These are phyloP conservation scores for Talaromyces borbonicus DNA, from an alignment of 495 filamentous ascomycete genomes.

Conservation along the genomic window DNA sequence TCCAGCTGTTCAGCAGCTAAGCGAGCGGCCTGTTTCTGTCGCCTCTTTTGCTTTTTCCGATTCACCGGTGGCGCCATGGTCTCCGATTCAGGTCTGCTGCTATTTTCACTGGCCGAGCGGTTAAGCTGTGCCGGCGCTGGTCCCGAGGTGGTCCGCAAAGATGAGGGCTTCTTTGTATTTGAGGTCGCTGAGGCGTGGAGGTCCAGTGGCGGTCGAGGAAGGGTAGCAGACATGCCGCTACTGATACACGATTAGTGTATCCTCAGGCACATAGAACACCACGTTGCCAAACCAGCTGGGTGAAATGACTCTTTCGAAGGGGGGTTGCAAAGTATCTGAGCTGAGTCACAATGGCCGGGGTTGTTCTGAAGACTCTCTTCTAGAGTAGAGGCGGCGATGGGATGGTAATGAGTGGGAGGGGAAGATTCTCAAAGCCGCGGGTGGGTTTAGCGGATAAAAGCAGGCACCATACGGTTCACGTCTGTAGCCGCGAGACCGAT, in stretches of 20 bases:
- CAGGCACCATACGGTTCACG: too few relatives aligned
- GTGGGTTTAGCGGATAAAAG: slow-evolving; percentile 3
- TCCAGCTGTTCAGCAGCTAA: slow-evolving; percentile 46
- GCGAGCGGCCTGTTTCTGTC: slow-evolving; percentile 65
- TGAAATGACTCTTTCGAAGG: too few relatives aligned
- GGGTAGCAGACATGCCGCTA: slow-evolving; percentile 6
- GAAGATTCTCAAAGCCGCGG: slow-evolving; percentile 16
- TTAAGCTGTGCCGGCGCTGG: background rate
- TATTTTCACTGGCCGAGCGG: slow-evolving; percentile 3
- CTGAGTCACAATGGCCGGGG: too few relatives aligned
- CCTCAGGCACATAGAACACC: background rate
- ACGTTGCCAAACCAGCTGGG: too few relatives aligned
- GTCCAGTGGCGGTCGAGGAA: slow-evolving; percentile 2
- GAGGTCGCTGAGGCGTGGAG: background rate
- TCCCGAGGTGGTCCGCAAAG: background rate
- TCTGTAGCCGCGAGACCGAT: too few relatives aligned
- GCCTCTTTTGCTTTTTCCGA: slow-evolving; percentile 85
- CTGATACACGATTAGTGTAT: background rate
- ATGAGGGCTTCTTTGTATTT: background rate
- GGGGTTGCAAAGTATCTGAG: too few relatives aligned
- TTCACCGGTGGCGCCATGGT: slow-evolving; percentile 50
- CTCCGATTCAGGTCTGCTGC: slow-evolving; percentile 11
- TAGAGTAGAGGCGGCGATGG: too few relatives aligned
- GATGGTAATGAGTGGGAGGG: slow-evolving; percentile 9
- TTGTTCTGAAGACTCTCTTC: too few relatives aligned